Conservation (phyloP, 768 basidiomycete species). For the Holtermannia corniformis region DNA sequence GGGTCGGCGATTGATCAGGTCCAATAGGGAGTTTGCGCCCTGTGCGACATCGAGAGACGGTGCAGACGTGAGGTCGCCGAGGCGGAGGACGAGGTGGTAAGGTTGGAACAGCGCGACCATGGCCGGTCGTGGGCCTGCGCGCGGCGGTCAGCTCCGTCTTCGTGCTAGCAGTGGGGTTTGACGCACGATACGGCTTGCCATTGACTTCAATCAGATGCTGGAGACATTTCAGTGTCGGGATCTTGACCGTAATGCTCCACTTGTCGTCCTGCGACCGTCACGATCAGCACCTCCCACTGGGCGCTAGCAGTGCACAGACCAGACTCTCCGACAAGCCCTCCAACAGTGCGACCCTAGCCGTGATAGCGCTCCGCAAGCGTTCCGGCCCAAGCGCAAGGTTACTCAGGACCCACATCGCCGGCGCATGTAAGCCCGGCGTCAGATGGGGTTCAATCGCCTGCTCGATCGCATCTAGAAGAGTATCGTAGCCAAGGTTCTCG, state of each 20-base stretch:
- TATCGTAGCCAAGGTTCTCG: constrained; percentile 18
- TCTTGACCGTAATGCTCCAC: constrained; percentile 14
- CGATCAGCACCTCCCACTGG: neutral
- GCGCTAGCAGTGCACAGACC: constrained; percentile 13
- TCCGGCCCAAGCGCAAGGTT: constrained; percentile 31
- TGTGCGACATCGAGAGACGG: constrained; percentile 18
- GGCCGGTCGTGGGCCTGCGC: constrained; percentile 22
- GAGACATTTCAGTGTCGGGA: constrained; percentile 18
- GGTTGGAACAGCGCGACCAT: constrained; percentile 28
- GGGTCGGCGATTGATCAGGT: too few relatives aligned
- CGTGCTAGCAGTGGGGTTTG: too few relatives aligned
- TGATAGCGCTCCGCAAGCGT: constrained; percentile 12
- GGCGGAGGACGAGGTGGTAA: constrained; percentile 21
- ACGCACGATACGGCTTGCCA: constrained; percentile 14
- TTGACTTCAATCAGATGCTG: constrained; percentile 28
- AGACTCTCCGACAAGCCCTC: constrained; percentile 24
- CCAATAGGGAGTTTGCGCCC: constrained; percentile 14
- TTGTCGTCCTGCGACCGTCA: constrained; percentile 18
- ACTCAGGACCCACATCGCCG: constrained; percentile 23
- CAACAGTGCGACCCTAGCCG: constrained; percentile 15
- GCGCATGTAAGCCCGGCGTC: neutral
- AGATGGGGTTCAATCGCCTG: constrained; percentile 1
- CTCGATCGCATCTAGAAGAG: constrained; percentile 18
- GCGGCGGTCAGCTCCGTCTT: too few relatives aligned
- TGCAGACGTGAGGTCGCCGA: constrained; percentile 15